Conservation (phyloP, 257 asterid genomes). For the Plantago major region DNA sequence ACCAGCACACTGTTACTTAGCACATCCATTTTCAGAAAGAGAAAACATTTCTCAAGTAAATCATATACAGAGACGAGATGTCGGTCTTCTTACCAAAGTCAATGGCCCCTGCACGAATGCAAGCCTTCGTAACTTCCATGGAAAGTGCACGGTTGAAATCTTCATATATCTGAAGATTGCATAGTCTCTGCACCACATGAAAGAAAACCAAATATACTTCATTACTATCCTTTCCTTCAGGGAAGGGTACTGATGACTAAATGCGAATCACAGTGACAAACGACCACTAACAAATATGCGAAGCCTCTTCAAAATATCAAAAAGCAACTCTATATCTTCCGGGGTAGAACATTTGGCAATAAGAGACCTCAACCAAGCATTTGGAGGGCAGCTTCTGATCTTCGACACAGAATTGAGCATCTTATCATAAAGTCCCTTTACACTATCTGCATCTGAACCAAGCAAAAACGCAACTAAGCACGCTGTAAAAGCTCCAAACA, state of each 20-base stretch:
- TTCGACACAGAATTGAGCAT: slow-evolving; percentile 48
- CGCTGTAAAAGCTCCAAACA: slow-evolving; percentile 8
- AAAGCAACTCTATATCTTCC: slow-evolving; percentile 73
- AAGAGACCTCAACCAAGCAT: slow-evolving; percentile 80
- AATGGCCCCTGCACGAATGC: slow-evolving; percentile 76
- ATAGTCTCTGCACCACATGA: slow-evolving; percentile 67
- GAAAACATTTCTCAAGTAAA: not conserved
- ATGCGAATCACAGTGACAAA: slow-evolving; percentile 5
- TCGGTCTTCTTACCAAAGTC: slow-evolving; percentile 52
- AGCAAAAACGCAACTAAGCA: slow-evolving; percentile 10
- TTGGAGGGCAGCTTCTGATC: slow-evolving; percentile 85
- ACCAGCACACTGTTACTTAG: not conserved
- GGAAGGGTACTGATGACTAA: not conserved
- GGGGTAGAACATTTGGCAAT: slow-evolving; percentile 50
- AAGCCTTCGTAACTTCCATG: slow-evolving; percentile 78
- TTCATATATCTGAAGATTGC: slow-evolving; percentile 74
- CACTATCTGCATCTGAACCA: slow-evolving; percentile 56
- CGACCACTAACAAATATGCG: slow-evolving; percentile 63
- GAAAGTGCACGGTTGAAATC: slow-evolving; percentile 80
- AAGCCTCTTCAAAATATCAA: slow-evolving; percentile 64
- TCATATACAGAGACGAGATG: not conserved
- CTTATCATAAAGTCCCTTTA: slow-evolving; percentile 62
- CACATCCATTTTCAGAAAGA: not conserved
- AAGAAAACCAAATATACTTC: not conserved
- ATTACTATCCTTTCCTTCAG: not conserved